Evolutionary conservation across 768 basidiomycete genomes (phyloP).

Genomic region (Amanita subjunquillea): DNA sequence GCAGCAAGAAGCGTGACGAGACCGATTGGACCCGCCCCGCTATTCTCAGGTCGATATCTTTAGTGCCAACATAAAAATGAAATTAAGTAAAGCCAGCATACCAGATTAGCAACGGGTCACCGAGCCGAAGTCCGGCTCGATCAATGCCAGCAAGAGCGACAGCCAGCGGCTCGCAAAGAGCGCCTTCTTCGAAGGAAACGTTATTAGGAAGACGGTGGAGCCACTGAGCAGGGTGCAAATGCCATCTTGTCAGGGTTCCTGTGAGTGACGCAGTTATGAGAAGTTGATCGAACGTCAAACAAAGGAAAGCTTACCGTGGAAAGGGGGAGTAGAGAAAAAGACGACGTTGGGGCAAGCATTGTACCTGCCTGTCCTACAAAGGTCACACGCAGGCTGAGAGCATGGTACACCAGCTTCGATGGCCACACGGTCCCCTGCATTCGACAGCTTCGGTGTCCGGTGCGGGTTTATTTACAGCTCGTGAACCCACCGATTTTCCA

Average conservation of each 20-base stretch:
- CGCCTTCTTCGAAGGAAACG: constrained; percentile 58
- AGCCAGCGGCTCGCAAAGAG: constrained; percentile 57
- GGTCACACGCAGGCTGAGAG: constrained; percentile 48
- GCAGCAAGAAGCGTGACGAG: constrained; percentile 52
- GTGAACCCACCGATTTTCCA: constrained; percentile 42
- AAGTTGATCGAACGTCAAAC: background rate
- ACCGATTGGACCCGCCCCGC: constrained; percentile 63
- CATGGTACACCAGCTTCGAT: constrained; percentile 66
- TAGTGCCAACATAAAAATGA: background rate
- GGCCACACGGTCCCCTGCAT: constrained; percentile 51
- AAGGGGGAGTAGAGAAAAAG: constrained; percentile 66
- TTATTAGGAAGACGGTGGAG: constrained; percentile 53
- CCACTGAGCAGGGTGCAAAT: constrained; percentile 59
- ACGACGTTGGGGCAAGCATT: constrained; percentile 53
- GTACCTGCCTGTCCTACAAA: constrained; percentile 54
- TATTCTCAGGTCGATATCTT: constrained; percentile 11
- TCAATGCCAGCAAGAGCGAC: constrained; percentile 63
- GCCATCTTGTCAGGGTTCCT: constrained; percentile 60
- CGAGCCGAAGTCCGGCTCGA: constrained; percentile 52
- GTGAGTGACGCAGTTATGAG: background rate
- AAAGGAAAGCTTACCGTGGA: constrained; percentile 34
- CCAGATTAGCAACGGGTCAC: constrained; percentile 56
- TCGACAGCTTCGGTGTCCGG: background rate
- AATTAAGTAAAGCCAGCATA: constrained; percentile 13
- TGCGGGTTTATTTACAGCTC: background rate